A percentile compares a stretch with the other conserved stretches of the same genome.
phyloP scores from a whole-genome alignment of 768 basidiomycete species.

The Cyathus striatus region DNA sequence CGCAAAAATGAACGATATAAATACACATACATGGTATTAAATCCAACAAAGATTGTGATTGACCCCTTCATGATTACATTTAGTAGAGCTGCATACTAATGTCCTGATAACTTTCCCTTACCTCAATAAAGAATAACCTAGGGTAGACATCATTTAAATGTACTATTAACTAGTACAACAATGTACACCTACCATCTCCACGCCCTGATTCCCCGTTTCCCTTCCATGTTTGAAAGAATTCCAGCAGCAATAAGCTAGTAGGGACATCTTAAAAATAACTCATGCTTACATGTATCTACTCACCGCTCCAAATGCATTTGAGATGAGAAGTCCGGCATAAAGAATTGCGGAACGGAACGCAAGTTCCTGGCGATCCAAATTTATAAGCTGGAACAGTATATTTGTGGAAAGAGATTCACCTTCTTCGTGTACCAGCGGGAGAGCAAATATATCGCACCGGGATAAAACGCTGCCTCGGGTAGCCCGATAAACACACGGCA shows the following conservation, averaged over 20 bases:
- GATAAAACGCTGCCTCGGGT: slow-evolving; percentile 66
- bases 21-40: slow-evolving; percentile 42
- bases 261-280: background rate
- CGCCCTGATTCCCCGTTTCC: slow-evolving; percentile 56
- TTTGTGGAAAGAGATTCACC: slow-evolving; percentile 18
- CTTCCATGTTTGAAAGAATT: slow-evolving; percentile 66
- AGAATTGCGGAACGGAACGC: slow-evolving; percentile 59
- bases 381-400: slow-evolving; percentile 2
- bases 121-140: slow-evolving; percentile 73
- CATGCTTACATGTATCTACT: slow-evolving; percentile 11
- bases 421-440: slow-evolving; percentile 58
- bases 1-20: background rate
- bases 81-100: background rate
- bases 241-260: slow-evolving; percentile 67
- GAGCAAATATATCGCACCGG: slow-evolving; percentile 43
- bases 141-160: background rate
- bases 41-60: slow-evolving; percentile 56
- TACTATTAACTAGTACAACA: background rate
- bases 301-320: slow-evolving; percentile 65
- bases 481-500: slow-evolving; percentile 61
- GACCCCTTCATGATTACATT: slow-evolving; percentile 37
- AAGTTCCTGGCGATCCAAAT: slow-evolving; percentile 47
- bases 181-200: slow-evolving; percentile 55
- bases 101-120: slow-evolving; percentile 11
- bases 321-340: slow-evolving; percentile 54